phyloP scores from a whole-genome alignment of 352 stramenopile species.

The Phytophthora nicotianae region DNA sequence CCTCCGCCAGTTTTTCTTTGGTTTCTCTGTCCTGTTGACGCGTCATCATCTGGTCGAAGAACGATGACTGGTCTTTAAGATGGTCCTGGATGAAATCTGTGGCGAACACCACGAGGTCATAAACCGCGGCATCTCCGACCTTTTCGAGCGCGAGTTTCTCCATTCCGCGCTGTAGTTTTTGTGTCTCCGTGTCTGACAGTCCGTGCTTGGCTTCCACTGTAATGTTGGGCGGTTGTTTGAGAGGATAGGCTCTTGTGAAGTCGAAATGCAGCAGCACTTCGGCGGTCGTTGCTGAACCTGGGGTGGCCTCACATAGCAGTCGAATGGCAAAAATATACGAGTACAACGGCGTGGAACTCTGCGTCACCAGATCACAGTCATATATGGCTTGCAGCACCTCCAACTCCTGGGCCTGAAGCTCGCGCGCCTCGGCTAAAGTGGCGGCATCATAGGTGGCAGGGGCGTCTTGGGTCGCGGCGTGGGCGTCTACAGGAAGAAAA shows the following conservation, averaged over 20 bases:
- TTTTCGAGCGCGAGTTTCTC: conserved; percentile 67
- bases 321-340: conserved; percentile 84
- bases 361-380: conserved; percentile 66
- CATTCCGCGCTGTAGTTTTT: conserved; percentile 60
- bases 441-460: conserved; percentile 40
- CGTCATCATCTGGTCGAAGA: conserved; percentile 90
- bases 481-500: conserved; percentile 20
- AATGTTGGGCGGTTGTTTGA: conserved; percentile 70
- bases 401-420: conserved; percentile 81
- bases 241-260: conserved; percentile 65
- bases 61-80: conserved; percentile 83
- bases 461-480: conserved; percentile 4
- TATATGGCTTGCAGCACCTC: conserved; percentile 86
- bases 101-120: conserved; percentile 84
- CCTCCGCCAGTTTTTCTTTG: conserved; percentile 65
- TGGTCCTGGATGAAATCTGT: conserved; percentile 86
- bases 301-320: conserved; percentile 58
- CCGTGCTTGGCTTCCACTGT: conserved; percentile 72
- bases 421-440: conserved; percentile 52
- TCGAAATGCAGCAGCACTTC: conserved; percentile 81
- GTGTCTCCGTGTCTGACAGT: conserved; percentile 70
- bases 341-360: conserved; percentile 82
- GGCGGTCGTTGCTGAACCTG: conserved; percentile 46
- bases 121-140: conserved; percentile 75
- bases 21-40: conserved; percentile 72